Percentiles rank a stretch among this genome's conserved stretches.
Evolutionary conservation across 306 rosid species (phyloP).

Genomic region (Delonix regia): DNA sequence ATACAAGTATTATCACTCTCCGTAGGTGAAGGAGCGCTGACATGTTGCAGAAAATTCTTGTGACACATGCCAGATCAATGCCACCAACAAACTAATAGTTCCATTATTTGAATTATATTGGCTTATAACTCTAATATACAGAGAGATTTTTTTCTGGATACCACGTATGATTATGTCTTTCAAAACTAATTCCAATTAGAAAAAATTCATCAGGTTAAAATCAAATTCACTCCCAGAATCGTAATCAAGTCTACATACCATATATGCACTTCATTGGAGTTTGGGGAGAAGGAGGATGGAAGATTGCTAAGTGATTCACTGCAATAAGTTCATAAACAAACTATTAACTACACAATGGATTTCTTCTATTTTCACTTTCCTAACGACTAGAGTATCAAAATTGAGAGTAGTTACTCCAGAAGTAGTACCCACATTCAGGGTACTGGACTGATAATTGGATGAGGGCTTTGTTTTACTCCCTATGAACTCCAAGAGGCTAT

Average conservation of each 20-base stretch:
- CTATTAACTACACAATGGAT: conserved; percentile 10
- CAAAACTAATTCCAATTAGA: too few relatives aligned
- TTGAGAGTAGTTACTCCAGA: background rate
- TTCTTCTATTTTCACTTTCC: conserved; percentile 33
- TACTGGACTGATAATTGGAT: conserved; percentile 2
- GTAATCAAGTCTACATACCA: background rate
- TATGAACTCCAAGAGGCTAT: conserved; percentile 23
- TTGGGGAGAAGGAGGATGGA: background rate
- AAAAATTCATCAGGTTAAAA: too few relatives aligned
- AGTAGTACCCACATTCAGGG: conserved; percentile 26
- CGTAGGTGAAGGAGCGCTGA: too few relatives aligned
- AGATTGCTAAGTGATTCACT: conserved; percentile 15
- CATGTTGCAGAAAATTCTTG: too few relatives aligned
- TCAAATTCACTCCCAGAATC: background rate
- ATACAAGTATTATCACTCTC: too few relatives aligned
- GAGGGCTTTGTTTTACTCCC: conserved; percentile 11
- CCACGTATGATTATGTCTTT: too few relatives aligned
- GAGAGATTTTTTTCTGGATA: too few relatives aligned
- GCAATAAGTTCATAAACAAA: conserved; percentile 20
- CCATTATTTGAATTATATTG: too few relatives aligned
- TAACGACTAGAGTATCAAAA: conserved; percentile 39
- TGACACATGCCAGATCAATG: too few relatives aligned
- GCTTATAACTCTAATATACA: too few relatives aligned
- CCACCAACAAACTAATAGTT: too few relatives aligned
- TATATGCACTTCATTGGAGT: background rate